Conservation (phyloP, 371 early-diverging fungal genomes). For the Lichtheimia ramosa region DNA sequence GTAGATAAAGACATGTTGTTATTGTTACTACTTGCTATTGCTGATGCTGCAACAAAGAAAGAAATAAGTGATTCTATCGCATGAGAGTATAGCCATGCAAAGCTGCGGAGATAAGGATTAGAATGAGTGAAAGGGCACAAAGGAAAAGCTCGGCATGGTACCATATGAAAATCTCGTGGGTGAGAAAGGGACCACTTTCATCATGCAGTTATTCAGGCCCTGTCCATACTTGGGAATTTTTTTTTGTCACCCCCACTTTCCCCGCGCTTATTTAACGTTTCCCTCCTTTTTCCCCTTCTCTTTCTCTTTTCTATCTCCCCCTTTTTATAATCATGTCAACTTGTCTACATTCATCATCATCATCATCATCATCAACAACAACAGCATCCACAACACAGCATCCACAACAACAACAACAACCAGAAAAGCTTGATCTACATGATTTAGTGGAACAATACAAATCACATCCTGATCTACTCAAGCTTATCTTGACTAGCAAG, state of each 20-base stretch:
- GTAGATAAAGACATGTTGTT: neutral
- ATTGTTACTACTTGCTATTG: too few relatives aligned
- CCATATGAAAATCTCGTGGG: constrained; percentile 4
- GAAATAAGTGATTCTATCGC: neutral
- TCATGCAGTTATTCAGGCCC: neutral
- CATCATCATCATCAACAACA: neutral
- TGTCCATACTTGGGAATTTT: neutral
- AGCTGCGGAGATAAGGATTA: neutral
- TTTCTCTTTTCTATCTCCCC: neutral
- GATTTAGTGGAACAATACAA: constrained; percentile 57
- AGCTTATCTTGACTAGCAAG: constrained; percentile 61
- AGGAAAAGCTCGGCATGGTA: neutral
- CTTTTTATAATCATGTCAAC: neutral
- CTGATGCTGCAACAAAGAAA: neutral
- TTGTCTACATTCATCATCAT: too few relatives aligned
- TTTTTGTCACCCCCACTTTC: neutral
- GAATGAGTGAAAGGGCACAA: neutral
- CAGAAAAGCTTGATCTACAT: constrained; percentile 45
- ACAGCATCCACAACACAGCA: too few relatives aligned
- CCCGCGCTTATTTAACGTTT: neutral
- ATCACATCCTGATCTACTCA: constrained; percentile 62
- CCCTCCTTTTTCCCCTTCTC: neutral
- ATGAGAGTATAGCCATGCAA: constrained; percentile 1
- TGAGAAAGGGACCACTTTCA: neutral
- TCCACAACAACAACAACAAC: neutral